Evolutionary conservation across 805 yeast species (phyloP), one percentile per base, ranked within the genome.

Genomic region (Saccharomyces cerevisiae): DNA sequence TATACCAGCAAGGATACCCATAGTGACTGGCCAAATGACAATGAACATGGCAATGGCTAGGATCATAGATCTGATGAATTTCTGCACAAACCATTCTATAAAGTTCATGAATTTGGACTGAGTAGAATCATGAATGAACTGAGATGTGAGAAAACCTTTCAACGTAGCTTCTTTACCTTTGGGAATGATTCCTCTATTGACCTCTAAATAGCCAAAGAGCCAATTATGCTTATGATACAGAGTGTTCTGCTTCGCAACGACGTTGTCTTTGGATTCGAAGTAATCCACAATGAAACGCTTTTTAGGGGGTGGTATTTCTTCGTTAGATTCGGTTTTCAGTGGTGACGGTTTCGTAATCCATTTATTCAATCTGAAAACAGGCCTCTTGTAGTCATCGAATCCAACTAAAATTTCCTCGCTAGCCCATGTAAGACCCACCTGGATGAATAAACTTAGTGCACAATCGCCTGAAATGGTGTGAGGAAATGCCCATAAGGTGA

Each of bases 381-480:
- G 43, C n/a, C 49, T 53, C n/a, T 49, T 52, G 27, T 55, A 57
- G 29, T 57, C 55, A 51, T 63, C 67, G 56, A 57, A 62, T 11
- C 66, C 66, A 13, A 62, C 56, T 2, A 59, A 43, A 1, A 61
- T 4, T 46, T 63, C 68, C 49, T 61, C 62, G 17, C 55, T 31
- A 3, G 54, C 50, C 68, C 68, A 64, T 6, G 63, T 61, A 10
- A 59, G 51, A 27, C 59, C 62, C 10, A 61, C 61, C 43, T 61
- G 66, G 27, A 64, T 59, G 28, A 61, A 63, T 3, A 63, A 47
- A 8, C 62, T 54, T 30, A 64, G 49, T 9, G 63, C 66, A 54
- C 63, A 61, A 36, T 64, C 68, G 47, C 68, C 68, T 2, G 67
- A 60, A 13, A 63, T 50, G 5, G 68, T 64, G 46, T 64, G 58